Evolutionary conservation across 2,329 filamentous ascomycete species (phyloP).

Genomic region (Colletotrichum spinosum): DNA sequence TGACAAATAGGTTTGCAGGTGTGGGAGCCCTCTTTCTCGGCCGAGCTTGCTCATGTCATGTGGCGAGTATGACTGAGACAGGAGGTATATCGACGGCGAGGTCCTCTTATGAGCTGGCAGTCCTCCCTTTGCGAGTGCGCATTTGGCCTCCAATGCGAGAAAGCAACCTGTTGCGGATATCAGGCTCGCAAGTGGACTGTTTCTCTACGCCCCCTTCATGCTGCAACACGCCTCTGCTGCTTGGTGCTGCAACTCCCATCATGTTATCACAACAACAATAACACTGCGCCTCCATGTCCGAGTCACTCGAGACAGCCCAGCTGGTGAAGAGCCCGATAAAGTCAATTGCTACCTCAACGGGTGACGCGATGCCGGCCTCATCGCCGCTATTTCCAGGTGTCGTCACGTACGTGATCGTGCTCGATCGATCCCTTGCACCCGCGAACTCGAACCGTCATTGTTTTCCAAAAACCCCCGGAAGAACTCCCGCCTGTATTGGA

Average conservation of each 20-base stretch:
- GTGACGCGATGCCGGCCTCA: slow-evolving; percentile 35
- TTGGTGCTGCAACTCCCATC: neutral
- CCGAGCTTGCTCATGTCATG: slow-evolving; percentile 22
- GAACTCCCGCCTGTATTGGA: slow-evolving; percentile 9
- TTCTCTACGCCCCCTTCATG: neutral
- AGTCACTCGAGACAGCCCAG: neutral
- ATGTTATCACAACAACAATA: neutral
- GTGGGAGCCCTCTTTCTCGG: slow-evolving; percentile 2
- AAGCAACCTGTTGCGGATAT: too few species aligned
- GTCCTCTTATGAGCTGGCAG: slow-evolving; percentile 17
- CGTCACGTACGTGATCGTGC: slow-evolving; percentile 38
- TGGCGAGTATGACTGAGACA: slow-evolving; percentile 4
- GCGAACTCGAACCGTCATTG: slow-evolving; percentile 36
- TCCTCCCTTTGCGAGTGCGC: slow-evolving; percentile 23
- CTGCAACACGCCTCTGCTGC: slow-evolving; percentile 2
- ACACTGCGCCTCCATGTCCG: neutral
- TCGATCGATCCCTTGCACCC: slow-evolving; percentile 36
- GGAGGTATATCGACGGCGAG: slow-evolving; percentile 24
- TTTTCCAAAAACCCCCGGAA: slow-evolving; percentile 1
- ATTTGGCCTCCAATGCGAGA: slow-evolving; percentile 11
- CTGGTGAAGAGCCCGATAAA: slow-evolving; percentile 17
- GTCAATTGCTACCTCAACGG: slow-evolving; percentile 33
- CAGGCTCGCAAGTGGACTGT: too few species aligned
- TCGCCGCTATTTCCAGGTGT: slow-evolving; percentile 37
- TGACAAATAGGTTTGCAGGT: neutral